Conservation (phyloP, 2,329 filamentous ascomycete species). For the Macroventuria anomochaeta region DNA sequence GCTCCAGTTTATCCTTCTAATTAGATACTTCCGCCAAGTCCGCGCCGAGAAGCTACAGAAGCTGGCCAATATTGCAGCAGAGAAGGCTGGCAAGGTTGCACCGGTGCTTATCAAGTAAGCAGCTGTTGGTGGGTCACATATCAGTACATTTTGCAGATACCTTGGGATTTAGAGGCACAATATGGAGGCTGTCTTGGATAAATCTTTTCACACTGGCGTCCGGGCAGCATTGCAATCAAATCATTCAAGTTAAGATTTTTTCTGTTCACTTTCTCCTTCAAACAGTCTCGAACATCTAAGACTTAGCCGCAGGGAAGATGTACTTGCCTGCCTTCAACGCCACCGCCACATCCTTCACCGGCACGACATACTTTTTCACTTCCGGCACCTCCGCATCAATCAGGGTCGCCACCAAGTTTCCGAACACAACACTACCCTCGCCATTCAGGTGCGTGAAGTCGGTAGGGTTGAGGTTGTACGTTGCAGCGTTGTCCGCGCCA, state of each 20-base stretch:
- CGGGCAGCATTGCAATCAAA: neutral
- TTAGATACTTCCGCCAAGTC: slow-evolving; percentile 78
- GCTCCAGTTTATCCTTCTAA: slow-evolving; percentile 81
- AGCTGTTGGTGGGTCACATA: neutral
- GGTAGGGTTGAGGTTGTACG: slow-evolving; percentile 54
- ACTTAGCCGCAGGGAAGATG: slow-evolving; percentile 16
- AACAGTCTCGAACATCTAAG: neutral
- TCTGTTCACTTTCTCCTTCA: no score
- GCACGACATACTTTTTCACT: slow-evolving; percentile 23
- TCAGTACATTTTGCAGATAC: slow-evolving; percentile 2
- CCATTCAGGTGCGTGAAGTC: slow-evolving; percentile 33
- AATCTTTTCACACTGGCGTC: neutral
- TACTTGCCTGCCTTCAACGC: slow-evolving; percentile 24
- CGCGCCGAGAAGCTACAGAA: slow-evolving; percentile 73
- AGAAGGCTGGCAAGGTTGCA: slow-evolving; percentile 53
- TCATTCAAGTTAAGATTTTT: neutral
- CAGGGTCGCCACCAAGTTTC: slow-evolving; percentile 28
- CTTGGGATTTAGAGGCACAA: slow-evolving; percentile 7
- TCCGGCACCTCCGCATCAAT: slow-evolving; percentile 18
- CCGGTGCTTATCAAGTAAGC: slow-evolving; percentile 44
- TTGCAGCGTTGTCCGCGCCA: slow-evolving; percentile 55
- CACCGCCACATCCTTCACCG: slow-evolving; percentile 15
- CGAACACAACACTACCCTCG: slow-evolving; percentile 33
- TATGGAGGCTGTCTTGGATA: neutral
- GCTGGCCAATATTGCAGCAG: slow-evolving; percentile 67